phyloP scores from a whole-genome alignment of 2,329 filamentous ascomycete species.

The Colletotrichum shisoi region DNA sequence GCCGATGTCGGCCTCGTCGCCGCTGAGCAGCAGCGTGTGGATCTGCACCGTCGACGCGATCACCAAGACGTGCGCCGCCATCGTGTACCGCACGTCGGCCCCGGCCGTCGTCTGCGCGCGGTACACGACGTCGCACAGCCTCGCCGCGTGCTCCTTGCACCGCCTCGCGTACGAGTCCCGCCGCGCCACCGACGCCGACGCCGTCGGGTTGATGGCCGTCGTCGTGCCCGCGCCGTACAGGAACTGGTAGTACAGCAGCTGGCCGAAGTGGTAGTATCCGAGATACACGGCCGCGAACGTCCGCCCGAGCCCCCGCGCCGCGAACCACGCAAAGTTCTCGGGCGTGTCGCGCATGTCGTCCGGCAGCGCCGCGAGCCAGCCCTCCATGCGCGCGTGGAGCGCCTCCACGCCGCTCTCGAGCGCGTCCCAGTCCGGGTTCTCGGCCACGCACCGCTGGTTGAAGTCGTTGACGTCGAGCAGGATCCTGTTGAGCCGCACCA shows the following conservation, averaged over 20 bases:
- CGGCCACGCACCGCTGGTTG: constrained; percentile 47
- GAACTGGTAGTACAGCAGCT: constrained; percentile 59
- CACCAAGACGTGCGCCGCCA: constrained; percentile 57
- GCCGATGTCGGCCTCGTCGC: constrained; percentile 48
- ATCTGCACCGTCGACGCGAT: constrained; percentile 58
- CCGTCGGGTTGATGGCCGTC: constrained; percentile 35
- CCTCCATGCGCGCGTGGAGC: constrained; percentile 47
- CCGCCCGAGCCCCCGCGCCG: constrained; percentile 51
- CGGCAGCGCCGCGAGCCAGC: constrained; percentile 50
- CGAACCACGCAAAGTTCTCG: constrained; percentile 50
- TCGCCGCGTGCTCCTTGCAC: constrained; percentile 52
- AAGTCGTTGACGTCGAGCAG: constrained; percentile 53
- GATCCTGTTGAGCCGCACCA: constrained; percentile 46
- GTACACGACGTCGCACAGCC: constrained; percentile 54
- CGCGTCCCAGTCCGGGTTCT: constrained; percentile 45
- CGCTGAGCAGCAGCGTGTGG: constrained; percentile 55
- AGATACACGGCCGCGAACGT: constrained; percentile 56
- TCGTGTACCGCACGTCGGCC: constrained; percentile 53
- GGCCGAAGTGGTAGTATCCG: constrained; percentile 57
- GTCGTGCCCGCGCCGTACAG: constrained; percentile 44
- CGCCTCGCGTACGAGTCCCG: constrained; percentile 50
- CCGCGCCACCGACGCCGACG: constrained; percentile 29
- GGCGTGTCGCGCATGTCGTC: constrained; percentile 49
- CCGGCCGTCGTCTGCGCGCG: constrained; percentile 47
- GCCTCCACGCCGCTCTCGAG: constrained; percentile 43